phyloP scores from a whole-genome alignment of 768 basidiomycete genomes.

The Rhodocollybia butyracea region DNA sequence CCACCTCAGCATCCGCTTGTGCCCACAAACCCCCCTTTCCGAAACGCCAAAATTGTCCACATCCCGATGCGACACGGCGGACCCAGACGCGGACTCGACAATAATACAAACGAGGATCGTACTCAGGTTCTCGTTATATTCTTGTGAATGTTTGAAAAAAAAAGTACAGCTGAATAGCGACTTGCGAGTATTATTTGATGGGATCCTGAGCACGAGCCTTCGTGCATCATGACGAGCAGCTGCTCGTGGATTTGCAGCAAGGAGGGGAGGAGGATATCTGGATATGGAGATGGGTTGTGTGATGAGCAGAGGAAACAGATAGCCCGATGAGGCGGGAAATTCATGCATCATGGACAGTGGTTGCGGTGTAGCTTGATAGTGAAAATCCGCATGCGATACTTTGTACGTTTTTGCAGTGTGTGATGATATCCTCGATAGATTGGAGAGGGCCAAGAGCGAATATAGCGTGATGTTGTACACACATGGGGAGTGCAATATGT shows the following conservation, averaged over 20 bases:
- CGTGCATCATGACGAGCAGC: slow-evolving; percentile 27
- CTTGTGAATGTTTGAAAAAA: not conserved
- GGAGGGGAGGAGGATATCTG: slow-evolving; percentile 18
- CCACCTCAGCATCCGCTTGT: not conserved
- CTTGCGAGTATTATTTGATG: slow-evolving; percentile 2
- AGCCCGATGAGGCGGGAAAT: slow-evolving; percentile 22
- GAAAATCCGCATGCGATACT: slow-evolving; percentile 35
- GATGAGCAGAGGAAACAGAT: slow-evolving; percentile 22
- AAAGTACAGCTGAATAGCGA: not conserved
- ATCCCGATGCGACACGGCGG: slow-evolving; percentile 3
- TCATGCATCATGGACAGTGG: slow-evolving; percentile 1
- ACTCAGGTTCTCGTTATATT: not conserved
- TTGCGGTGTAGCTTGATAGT: slow-evolving; percentile 21
- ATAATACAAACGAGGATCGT: slow-evolving; percentile 2
- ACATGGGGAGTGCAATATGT: slow-evolving; percentile 6
- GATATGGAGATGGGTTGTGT: slow-evolving; percentile 30
- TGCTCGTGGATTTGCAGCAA: slow-evolving; percentile 16
- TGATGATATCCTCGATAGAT: slow-evolving; percentile 26
- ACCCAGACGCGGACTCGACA: not conserved
- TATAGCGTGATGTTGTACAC: slow-evolving; percentile 31
- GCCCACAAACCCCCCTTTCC: not conserved
- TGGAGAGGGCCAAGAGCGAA: slow-evolving; percentile 31
- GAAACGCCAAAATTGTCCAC: not conserved
- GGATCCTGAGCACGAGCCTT: slow-evolving; percentile 21
- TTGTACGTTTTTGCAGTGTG: slow-evolving; percentile 25